Conservation (phyloP, 176 grass and related monocot species). For the Pontederia crassipes region DNA sequence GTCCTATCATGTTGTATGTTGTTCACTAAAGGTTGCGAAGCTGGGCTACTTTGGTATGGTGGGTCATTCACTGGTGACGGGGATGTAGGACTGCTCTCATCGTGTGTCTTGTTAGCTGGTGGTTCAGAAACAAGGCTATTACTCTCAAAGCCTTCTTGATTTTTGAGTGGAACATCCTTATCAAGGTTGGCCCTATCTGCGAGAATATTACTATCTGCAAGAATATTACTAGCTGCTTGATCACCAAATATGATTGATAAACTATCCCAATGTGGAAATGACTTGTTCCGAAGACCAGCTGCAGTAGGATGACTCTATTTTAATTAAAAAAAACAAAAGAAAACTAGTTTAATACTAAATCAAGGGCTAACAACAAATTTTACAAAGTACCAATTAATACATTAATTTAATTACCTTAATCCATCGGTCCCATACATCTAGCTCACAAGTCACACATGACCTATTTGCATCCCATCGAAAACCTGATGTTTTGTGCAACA, state of each 20-base stretch:
- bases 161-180: neutral
- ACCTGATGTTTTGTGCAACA: neutral
- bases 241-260: no score
- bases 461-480: neutral
- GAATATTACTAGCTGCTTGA: neutral
- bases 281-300: neutral
- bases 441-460: neutral
- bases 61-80: no score
- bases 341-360: neutral
- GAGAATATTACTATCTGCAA: neutral
- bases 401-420: neutral
- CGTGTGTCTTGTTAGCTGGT: neutral
- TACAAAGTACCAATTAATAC: neutral
- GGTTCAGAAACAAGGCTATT: neutral
- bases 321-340: neutral
- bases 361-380: neutral
- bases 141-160: constrained; percentile 1
- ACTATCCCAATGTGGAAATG: neutral
- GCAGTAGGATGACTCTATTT: neutral
- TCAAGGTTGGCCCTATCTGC: neutral
- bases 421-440: neutral
- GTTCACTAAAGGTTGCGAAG: no score
- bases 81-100: neutral
- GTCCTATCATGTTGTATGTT: no score
- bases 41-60: no score